Percentiles rank a stretch among this genome's conserved stretches.
Evolutionary conservation across 225 moss, liverwort and hornwort species (phyloP).

Genomic region (Marchantia polymorpha): DNA sequence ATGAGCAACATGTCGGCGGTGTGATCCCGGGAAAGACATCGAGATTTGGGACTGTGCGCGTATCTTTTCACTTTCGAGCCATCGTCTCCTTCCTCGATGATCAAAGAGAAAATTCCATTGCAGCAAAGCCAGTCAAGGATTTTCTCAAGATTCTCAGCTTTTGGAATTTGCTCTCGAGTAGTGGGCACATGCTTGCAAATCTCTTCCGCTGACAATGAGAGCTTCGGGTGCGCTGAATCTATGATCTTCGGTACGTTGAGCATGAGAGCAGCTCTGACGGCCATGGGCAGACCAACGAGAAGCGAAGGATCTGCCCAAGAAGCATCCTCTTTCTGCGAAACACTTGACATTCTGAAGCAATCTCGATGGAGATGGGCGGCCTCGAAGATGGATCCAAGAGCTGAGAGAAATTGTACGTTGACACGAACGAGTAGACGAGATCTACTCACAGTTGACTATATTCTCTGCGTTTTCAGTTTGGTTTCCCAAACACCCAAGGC

Average conservation of each 20-base stretch:
- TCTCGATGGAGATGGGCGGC: no score
- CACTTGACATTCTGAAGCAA: no score
- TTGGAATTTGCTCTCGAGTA: neutral
- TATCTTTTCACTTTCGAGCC: constrained; percentile 23
- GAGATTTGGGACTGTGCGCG: constrained; percentile 24
- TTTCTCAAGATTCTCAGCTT: constrained; percentile 25
- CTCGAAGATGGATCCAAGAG: no score
- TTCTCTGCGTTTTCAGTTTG: no score
- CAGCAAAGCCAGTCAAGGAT: constrained; percentile 24
- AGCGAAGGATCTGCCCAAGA: constrained; percentile 2
- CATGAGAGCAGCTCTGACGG: constrained; percentile 31
- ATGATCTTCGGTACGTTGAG: constrained; percentile 40
- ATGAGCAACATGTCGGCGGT: neutral
- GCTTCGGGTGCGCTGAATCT: constrained; percentile 17
- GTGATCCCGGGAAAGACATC: neutral
- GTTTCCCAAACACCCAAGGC: no score
- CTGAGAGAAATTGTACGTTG: no score
- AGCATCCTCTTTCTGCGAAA: neutral
- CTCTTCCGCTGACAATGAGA: constrained; percentile 30
- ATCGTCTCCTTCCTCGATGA: neutral
- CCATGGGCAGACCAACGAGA: constrained; percentile 17
- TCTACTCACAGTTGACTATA: no score
- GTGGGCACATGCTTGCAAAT: constrained; percentile 24
- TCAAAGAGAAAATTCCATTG: constrained; percentile 14
- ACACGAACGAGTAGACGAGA: no score